Conservation (phyloP, 129 eudicot genomes). For the Scalesia atractyloides region DNA sequence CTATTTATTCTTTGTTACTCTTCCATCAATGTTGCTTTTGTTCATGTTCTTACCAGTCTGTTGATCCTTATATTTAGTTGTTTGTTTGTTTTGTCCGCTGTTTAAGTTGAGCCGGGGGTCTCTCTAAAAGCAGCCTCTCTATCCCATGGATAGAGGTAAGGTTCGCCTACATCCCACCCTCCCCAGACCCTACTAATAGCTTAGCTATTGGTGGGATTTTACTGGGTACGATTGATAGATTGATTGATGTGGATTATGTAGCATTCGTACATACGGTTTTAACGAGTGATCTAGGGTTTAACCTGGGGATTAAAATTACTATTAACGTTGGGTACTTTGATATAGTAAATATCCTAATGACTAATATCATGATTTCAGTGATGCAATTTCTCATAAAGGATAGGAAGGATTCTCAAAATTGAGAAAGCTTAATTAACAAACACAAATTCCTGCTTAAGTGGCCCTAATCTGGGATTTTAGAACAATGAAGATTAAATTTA, state of each 20-base stretch:
- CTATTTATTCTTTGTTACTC: too few relatives aligned
- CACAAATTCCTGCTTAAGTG: not conserved
- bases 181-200: too few relatives aligned
- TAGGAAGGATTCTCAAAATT: not conserved
- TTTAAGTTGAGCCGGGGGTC: too few relatives aligned
- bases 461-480: not conserved
- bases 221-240: too few relatives aligned
- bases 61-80: too few relatives aligned
- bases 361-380: not conserved
- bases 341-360: not conserved
- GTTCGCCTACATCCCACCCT: too few relatives aligned
- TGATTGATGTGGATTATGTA: conserved; percentile 19
- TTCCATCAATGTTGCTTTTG: too few relatives aligned
- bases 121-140: too few relatives aligned
- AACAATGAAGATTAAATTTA: conserved; percentile 4
- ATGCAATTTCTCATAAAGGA: not conserved
- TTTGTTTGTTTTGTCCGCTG: too few relatives aligned
- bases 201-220: too few relatives aligned
- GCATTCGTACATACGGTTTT: not conserved
- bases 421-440: not conserved
- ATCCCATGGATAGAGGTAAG: too few relatives aligned
- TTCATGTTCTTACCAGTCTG: too few relatives aligned
- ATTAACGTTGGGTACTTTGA: not conserved
- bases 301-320: not conserved
- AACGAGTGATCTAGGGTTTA: conserved; percentile 9